Evolutionary conservation across 1,284 basidiomycete genomes (phyloP).

Genomic region (Cutaneotrichosporon cutaneum): DNA sequence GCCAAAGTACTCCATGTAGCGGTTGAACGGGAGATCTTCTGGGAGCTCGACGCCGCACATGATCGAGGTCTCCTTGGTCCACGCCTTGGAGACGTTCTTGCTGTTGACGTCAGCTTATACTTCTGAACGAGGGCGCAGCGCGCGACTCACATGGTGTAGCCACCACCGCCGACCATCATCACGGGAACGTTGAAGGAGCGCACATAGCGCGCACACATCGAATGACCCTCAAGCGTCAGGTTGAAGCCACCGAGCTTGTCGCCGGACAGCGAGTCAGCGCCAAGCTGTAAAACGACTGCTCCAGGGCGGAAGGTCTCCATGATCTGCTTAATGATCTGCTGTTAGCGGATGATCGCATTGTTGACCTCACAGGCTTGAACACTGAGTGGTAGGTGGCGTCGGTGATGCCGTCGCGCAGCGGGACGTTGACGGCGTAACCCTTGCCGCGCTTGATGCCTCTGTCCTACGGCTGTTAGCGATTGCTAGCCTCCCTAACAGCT

Average conservation of each 20-base stretch:
- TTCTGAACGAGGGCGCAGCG: slow-evolving; percentile 55
- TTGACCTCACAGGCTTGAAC: slow-evolving; percentile 76
- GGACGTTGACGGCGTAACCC: slow-evolving; percentile 90
- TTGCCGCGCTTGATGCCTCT: slow-evolving; percentile 80
- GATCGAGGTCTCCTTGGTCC: slow-evolving; percentile 96
- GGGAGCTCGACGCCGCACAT: slow-evolving; percentile 84
- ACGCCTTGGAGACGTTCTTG: slow-evolving; percentile 90
- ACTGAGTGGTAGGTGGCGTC: slow-evolving; percentile 73
- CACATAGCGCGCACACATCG: slow-evolving; percentile 84
- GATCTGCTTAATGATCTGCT: slow-evolving; percentile 76
- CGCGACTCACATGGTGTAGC: slow-evolving; percentile 67
- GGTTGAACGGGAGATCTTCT: slow-evolving; percentile 85
- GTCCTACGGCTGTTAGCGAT: slow-evolving; percentile 58
- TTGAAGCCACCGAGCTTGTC: slow-evolving; percentile 98
- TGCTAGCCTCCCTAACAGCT: too few relatives aligned
- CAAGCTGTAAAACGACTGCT: slow-evolving; percentile 90
- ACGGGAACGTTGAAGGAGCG: slow-evolving; percentile 81
- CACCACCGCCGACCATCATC: slow-evolving; percentile 90
- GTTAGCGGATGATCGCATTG: slow-evolving; percentile 5
- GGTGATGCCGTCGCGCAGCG: slow-evolving; percentile 88
- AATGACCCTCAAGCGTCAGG: slow-evolving; percentile 86
- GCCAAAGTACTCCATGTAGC: slow-evolving; percentile 97
- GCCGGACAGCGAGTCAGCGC: slow-evolving; percentile 90
- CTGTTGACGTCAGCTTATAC: slow-evolving; percentile 26
- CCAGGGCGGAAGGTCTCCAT: slow-evolving; percentile 88